Evolutionary conservation across 257 asterid species (phyloP).

Genomic region (Plantago ovata): DNA sequence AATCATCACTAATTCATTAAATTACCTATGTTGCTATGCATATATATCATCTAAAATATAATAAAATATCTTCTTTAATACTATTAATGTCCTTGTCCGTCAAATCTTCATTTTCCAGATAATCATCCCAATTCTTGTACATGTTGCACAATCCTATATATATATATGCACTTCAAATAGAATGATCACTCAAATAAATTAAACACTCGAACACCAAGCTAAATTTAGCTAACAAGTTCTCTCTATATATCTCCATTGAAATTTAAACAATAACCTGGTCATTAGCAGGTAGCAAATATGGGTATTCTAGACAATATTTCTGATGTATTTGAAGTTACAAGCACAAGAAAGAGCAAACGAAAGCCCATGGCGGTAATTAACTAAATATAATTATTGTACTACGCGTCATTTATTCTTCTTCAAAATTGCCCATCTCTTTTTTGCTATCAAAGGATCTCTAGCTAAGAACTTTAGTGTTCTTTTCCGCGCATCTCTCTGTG

Average conservation of each 20-base stretch:
- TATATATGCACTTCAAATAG: neutral
- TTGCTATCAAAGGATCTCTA: no score
- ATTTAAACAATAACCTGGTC: neutral
- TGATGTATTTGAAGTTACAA: slow-evolving; percentile 36
- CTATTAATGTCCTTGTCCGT: neutral
- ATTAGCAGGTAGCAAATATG: slow-evolving; percentile 21
- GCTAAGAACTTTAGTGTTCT: no score
- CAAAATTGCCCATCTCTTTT: no score
- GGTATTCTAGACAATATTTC: slow-evolving; percentile 58
- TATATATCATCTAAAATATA: slow-evolving; percentile 7
- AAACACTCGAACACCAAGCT: neutral
- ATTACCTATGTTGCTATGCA: neutral
- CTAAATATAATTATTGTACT: neutral
- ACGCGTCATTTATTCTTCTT: no score
- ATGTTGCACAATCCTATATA: neutral
- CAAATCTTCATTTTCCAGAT: neutral
- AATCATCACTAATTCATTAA: slow-evolving; percentile 8
- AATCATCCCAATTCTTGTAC: neutral
- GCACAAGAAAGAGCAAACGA: slow-evolving; percentile 41
- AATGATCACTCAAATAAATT: no score
- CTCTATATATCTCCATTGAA: neutral
- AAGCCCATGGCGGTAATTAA: slow-evolving; percentile 50
- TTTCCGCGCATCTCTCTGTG: no score
- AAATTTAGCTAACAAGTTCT: no score
- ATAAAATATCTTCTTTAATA: no score